Base-by-base conservation (phyloP, 208 protist species). In the Trypanosoma lewisi region DNA sequence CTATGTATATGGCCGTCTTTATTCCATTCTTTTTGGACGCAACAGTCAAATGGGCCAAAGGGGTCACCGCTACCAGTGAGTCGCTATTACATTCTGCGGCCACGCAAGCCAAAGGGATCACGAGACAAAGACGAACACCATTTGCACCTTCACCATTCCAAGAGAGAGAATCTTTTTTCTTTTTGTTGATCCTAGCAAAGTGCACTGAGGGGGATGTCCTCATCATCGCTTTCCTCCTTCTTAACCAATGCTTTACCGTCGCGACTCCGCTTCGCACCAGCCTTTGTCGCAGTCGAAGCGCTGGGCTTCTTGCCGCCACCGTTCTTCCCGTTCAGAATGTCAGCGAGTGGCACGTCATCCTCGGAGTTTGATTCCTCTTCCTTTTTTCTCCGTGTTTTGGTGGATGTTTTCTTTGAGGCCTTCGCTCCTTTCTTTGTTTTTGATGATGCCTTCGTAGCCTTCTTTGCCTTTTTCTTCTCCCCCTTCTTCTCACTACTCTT, bases 151-250 rank as follows among this genome's bases (percentile, higher is more conserved):
- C 17, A 30, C 45, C 2, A 4, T 11, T 27, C 2, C 45, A 50
- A 2, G 14, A 50, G 3, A 50, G n/a, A 9, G 3, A 27, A 27
- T 73, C 4, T 52, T 21, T 64, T 61, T 28, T 49, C 33, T 61
- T 73, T 7, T 63, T 57, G 28, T 67, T 42, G 41, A 58, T 28
- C 45, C 55, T 47, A 54, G 14, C 36, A 75, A 31, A 91, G 75
- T 19, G 77, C 67, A 49, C 73, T 65, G 16, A 91, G 68, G 1
- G 85, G 83, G 30, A 90, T 62, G 44, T 93, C 83, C 25, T 93
- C 87, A 58, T 90, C 83, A 16, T 80, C 76, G 50, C 70, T 80
- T 37, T 71, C 78, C 50, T 85, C 76, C 23, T 44, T 51, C 47
- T 77, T 80, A 25, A 53, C 54, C 30, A 19, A 30, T 0, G 42